Conservation (phyloP, 2,329 filamentous ascomycete genomes). For the Dryadomyces sulphureus region DNA sequence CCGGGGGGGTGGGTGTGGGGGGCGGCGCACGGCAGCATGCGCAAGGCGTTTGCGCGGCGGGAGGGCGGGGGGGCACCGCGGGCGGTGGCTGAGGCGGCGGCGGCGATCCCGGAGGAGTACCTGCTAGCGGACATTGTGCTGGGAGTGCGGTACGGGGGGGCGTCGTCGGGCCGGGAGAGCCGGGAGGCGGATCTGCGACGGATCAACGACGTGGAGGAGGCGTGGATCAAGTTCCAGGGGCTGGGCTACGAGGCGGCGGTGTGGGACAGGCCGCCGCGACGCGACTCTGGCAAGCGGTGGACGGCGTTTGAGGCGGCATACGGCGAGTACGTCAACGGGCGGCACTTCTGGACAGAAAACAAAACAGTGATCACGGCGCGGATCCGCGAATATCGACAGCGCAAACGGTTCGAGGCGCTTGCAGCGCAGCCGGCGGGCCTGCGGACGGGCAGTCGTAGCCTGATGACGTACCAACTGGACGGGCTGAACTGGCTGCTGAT, state of each 20-base stretch:
- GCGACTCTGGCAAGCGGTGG: constrained; percentile 53
- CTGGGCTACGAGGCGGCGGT: constrained; percentile 81
- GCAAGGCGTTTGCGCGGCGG: constrained; percentile 61
- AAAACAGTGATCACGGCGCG: constrained; percentile 49
- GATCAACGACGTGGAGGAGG: constrained; percentile 56
- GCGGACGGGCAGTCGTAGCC: constrained; percentile 39
- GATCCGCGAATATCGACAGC: constrained; percentile 47
- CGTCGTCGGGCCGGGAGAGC: constrained; percentile 24
- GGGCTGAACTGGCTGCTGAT: constrained; percentile 92
- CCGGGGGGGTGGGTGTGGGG: constrained; percentile 82
- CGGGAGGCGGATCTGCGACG: constrained; percentile 48
- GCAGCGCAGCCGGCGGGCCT: constrained; percentile 59
- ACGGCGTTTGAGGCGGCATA: constrained; percentile 71
- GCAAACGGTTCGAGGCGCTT: constrained; percentile 52
- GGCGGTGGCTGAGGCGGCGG: constrained; percentile 55
- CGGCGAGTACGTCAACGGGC: constrained; percentile 68
- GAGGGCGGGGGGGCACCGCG: constrained; percentile 41
- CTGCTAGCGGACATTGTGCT: constrained; percentile 82
- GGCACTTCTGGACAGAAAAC: constrained; percentile 47
- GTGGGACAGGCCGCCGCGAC: constrained; percentile 68
- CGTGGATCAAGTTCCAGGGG: constrained; percentile 84
- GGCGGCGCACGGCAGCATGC: constrained; percentile 45
- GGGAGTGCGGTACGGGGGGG: constrained; percentile 47
- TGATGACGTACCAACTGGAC: constrained; percentile 90
- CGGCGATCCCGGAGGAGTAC: constrained; percentile 80